Evolutionary conservation across 140 eudicot genomes (phyloP), one percentile per base, ranked within the genome.

Genomic region (Cichorium intybus): DNA sequence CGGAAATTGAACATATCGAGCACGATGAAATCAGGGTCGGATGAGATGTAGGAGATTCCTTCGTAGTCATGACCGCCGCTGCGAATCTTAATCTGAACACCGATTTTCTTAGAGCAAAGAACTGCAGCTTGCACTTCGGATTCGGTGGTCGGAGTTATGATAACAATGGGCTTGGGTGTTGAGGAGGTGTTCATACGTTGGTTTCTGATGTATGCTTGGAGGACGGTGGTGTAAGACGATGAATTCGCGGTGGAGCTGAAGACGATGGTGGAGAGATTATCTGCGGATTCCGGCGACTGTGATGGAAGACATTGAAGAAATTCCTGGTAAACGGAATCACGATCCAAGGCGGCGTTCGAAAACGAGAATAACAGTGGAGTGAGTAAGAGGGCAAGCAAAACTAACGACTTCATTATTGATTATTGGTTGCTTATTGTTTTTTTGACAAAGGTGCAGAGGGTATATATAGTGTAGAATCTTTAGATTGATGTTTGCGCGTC

Each of bases 61-160:
- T 72, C 77, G 20, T 72, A 72, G 39, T 72, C 71, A 37, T 72
- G 77, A 2, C 77, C 71, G 3, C 77, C 77, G 29, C 77, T 72
- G 0, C 71, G 77, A 6, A 62, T 72, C 41, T 72, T 72, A 2
- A 72, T 72, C 35, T 62, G 71, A 16, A 62, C 64, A 6, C 45
- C 45, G 22, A 63, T 9, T 52, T 52, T 41, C 16, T 72, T 72
- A 6, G 77, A 46, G 28, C 77, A 72, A 2, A 72, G 16, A 1
- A 72, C 71, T 0, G 64, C 11, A 26, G 58, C 57, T 27, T 62
- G 71, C 35, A 72, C 57, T 10, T 72, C 57, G 3, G 77, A 37
- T 62, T 62, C 71, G 48, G 49, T 72, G 7, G 64, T 62, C 4
- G 65, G 77, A 3, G 71, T 72, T 33, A 72, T 21, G 20, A 72